Base-by-base conservation (phyloP, 495 filamentous ascomycete species). In the Talaromyces liani region DNA sequence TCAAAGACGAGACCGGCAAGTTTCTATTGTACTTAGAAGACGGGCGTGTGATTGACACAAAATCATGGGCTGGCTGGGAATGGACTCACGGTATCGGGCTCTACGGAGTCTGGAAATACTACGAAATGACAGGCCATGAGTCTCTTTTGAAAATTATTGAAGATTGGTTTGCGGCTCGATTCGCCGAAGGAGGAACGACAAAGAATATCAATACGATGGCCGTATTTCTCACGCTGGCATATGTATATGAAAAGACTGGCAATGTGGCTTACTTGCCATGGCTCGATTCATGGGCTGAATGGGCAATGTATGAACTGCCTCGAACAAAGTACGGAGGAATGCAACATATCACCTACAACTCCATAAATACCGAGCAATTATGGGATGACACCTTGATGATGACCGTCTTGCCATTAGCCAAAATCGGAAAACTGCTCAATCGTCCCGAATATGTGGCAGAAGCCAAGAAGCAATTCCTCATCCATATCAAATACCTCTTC, bases 151-250 rank as follows among this genome's bases (percentile, higher is more conserved):
- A 72, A 24, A 82, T 86, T 61, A 88, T 91, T 65, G 82, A 87
- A 62, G 80, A 82, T 47, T 91, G 88, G 88, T 91, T 90, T 72
- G 71, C 73, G 10, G 77, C 75, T 7, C 82, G 87, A 18, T 87
- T 91, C 62, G 81, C 80, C 0, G 82, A 84, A 39, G 88, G 88
- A 20, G 84, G 85, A 29, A 90, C 87, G 0, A 89, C 87, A 2
- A 91, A 91, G 68, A 91, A 91, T 65, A 90, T 91, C 79, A 91
- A 91, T 75, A 91, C 88, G 1, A 90, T 91, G 88, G 81, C 84
- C 8, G 82, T 82, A 4, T 88, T 91, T 68, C 75, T 91, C 18
- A 89, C 88, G 0, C 80, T 91, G 0, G 88, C 88, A 0, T 85
- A 84, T 62, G 77, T 91, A 14, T 90, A 91, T 66, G 87, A 91